Conservation (phyloP, 345 rosid species). For the Laguncularia racemosa region DNA sequence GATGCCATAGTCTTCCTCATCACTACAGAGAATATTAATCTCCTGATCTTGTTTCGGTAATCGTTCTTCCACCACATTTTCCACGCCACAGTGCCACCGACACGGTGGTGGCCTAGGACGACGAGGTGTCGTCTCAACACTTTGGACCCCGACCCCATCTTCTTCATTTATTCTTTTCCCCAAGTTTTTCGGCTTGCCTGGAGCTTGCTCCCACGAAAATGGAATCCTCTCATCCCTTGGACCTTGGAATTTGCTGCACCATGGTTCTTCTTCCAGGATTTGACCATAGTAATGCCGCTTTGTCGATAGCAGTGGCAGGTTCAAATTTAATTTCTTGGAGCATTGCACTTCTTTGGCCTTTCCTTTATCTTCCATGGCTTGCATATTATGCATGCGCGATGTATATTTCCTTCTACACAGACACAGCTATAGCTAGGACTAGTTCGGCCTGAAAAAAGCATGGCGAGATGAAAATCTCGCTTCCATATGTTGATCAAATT, state of each 20-base stretch:
- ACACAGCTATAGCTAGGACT: too few species aligned
- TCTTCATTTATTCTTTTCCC: constrained; percentile 10
- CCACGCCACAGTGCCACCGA: constrained; percentile 19
- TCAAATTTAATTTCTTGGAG: constrained; percentile 55
- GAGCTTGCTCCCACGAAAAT: constrained; percentile 80
- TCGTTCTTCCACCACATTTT: too few species aligned
- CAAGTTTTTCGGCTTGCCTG: constrained; percentile 55
- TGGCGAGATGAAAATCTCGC: too few species aligned
- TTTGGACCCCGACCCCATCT: constrained; percentile 17
- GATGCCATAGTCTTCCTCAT: background rate
- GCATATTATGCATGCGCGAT: too few species aligned
- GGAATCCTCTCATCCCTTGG: constrained; percentile 37
- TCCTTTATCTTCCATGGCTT: too few species aligned
- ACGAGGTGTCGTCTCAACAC: constrained; percentile 41
- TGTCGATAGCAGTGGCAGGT: constrained; percentile 63
- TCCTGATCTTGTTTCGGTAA: too few species aligned
- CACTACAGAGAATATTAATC: background rate
- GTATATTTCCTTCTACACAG: too few species aligned
- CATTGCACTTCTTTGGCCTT: background rate
- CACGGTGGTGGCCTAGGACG: constrained; percentile 63
- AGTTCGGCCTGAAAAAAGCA: too few species aligned
- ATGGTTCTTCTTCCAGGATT: background rate
- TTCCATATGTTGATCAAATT: too few species aligned
- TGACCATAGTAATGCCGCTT: constrained; percentile 31
- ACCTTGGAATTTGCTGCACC: background rate